Conservation (phyloP, 2,329 filamentous ascomycete genomes). For the Pseudocercospora fuligena region DNA sequence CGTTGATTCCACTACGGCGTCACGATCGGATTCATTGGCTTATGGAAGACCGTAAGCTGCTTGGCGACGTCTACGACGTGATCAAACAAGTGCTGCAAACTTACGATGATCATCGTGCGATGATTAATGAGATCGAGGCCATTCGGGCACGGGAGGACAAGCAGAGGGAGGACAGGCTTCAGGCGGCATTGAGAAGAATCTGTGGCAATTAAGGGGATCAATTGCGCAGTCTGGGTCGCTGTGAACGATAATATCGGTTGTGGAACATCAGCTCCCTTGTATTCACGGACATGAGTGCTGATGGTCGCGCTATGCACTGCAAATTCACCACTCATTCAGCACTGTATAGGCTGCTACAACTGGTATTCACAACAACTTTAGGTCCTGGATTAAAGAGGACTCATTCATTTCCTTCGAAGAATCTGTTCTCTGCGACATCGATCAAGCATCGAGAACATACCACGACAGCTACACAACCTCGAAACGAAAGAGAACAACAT, state of each 20-base stretch:
- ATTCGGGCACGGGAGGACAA: slow-evolving; percentile 1
- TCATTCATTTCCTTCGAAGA: not conserved
- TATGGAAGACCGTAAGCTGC: not conserved
- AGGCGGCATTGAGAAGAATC: slow-evolving; percentile 1
- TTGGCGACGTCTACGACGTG: not conserved
- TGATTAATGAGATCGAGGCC: not conserved
- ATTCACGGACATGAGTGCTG: not conserved
- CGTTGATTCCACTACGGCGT: not conserved
- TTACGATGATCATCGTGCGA: not conserved
- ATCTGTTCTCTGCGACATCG: not conserved
- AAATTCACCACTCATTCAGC: not conserved
- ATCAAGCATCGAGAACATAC: not conserved
- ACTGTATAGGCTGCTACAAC: not conserved
- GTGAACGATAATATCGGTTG: not conserved
- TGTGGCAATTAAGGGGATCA: not conserved
- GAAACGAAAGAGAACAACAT: not conserved
- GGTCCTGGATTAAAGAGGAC: not conserved
- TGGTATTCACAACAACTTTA: not conserved
- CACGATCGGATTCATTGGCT: slow-evolving; percentile 5
- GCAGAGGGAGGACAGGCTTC: not conserved
- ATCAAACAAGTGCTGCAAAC: slow-evolving; percentile 1
- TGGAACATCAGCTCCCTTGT: not conserved
- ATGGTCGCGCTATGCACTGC: not conserved
- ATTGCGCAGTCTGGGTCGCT: not conserved
- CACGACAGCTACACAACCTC: not conserved